Percentiles rank a stretch among this genome's conserved stretches.
These are phyloP conservation scores for Drosera spatulata DNA, from an alignment of 179 eudicot species.

Conservation along the genomic window DNA sequence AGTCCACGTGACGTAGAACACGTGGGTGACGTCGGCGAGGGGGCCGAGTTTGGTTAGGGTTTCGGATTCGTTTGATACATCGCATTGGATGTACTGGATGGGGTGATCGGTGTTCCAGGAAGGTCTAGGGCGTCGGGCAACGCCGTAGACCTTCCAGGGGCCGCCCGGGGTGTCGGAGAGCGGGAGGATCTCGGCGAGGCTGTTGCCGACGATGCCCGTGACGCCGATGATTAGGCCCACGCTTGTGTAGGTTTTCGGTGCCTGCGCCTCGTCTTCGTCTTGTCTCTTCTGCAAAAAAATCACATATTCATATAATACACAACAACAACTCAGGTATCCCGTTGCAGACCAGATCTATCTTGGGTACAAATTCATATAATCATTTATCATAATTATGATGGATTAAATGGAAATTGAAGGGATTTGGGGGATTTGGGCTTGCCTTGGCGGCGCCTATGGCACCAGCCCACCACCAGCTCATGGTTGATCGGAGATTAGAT, in stretches of 20 bases:
- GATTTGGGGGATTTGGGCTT: neutral
- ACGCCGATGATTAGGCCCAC: constrained; percentile 32
- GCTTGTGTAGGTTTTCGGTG: constrained; percentile 19
- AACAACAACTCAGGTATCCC: constrained; percentile 5
- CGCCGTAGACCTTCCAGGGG: constrained; percentile 43
- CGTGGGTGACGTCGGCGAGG: constrained; percentile 30
- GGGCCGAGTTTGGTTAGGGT: constrained; percentile 20
- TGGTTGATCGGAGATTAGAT: neutral
- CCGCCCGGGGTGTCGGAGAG: constrained; percentile 44
- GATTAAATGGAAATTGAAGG: neutral
- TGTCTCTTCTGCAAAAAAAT: constrained; percentile 21
- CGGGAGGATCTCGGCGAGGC: constrained; percentile 39
- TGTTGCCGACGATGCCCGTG: constrained; percentile 40
- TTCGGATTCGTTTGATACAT: constrained; percentile 22
- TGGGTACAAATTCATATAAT: no score
- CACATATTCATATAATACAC: neutral
- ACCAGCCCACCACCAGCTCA: constrained; percentile 57
- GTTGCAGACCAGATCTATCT: neutral
- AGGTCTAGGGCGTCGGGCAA: constrained; percentile 36
- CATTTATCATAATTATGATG: no score
- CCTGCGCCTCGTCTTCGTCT: constrained; percentile 23
- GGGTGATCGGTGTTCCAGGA: constrained; percentile 31
- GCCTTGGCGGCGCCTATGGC: constrained; percentile 44
- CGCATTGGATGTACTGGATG: constrained; percentile 39
- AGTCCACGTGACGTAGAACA: constrained; percentile 38